Evolutionary conservation across 805 yeast genomes (phyloP).

Genomic region (Myxozyma nipponensis): DNA sequence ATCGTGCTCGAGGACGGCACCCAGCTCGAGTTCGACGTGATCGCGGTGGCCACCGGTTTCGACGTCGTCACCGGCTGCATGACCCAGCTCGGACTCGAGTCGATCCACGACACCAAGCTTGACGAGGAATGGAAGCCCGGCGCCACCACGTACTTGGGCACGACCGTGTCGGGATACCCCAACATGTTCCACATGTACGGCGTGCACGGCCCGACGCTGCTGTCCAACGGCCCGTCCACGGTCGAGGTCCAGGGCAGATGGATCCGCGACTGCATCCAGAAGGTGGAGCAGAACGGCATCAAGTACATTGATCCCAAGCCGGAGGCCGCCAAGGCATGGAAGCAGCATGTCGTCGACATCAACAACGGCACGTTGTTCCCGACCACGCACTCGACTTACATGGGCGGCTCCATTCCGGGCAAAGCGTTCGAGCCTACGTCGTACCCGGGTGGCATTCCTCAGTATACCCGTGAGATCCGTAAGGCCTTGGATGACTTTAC

Average conservation of each 20-base stretch:
- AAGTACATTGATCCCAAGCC: constrained; percentile 25
- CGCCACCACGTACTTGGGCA: constrained; percentile 32
- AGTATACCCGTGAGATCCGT: background rate
- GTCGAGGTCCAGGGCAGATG: constrained; percentile 32
- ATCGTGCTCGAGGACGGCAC: constrained; percentile 26
- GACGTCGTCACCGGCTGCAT: constrained; percentile 34
- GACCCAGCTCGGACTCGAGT: constrained; percentile 27
- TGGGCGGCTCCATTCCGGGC: too few species aligned
- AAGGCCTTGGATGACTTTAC: background rate
- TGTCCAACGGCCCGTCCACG: constrained; percentile 36
- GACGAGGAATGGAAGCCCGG: constrained; percentile 32
- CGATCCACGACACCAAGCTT: constrained; percentile 25
- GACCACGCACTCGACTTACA: background rate
- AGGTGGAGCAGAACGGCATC: constrained; percentile 14
- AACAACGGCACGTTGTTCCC: constrained; percentile 15
- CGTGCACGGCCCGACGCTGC: constrained; percentile 37
- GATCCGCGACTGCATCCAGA: constrained; percentile 27
- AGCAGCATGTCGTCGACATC: constrained; percentile 28
- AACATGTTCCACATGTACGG: constrained; percentile 37
- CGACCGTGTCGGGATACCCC: constrained; percentile 32
- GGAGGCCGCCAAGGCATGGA: constrained; percentile 23
- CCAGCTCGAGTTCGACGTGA: constrained; percentile 25
- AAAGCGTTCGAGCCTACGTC: background rate
- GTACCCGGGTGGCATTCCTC: background rate
- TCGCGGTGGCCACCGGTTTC: constrained; percentile 30